Evolutionary conservation across 78 protist genomes (phyloP).

Genomic region (Dictyostelium citrinum): DNA sequence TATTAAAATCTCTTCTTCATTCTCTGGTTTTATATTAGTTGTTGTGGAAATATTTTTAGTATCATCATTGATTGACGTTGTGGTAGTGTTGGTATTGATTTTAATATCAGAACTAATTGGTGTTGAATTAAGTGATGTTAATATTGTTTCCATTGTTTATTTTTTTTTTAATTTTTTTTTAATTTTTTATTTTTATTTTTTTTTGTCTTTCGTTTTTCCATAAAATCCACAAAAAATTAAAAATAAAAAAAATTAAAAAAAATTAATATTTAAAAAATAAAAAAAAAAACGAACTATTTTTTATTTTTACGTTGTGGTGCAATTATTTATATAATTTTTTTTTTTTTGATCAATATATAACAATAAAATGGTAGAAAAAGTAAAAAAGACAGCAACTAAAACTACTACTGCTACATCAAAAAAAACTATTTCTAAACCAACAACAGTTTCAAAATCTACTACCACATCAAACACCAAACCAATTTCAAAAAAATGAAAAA

Average conservation of each 20-base stretch:
- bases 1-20: background rate
- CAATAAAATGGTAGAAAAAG: background rate
- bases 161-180: background rate
- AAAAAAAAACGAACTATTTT: background rate
- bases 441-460: background rate
- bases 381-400: background rate
- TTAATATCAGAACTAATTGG: background rate
- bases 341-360: background rate
- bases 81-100: background rate
- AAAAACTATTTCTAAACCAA: background rate
- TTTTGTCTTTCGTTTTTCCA: background rate
- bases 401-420: background rate
- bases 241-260: background rate
- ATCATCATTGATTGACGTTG: background rate
- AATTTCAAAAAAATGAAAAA: background rate
- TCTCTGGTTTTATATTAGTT: background rate
- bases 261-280: background rate
- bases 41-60: background rate
- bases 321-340: background rate
- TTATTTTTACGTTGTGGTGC: background rate
- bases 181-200: background rate
- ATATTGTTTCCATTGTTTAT: background rate
- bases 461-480: background rate
- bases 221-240: background rate
- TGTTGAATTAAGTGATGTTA: background rate